phyloP scores from a whole-genome alignment of 345 rosid species.

The Brassica carinata region DNA sequence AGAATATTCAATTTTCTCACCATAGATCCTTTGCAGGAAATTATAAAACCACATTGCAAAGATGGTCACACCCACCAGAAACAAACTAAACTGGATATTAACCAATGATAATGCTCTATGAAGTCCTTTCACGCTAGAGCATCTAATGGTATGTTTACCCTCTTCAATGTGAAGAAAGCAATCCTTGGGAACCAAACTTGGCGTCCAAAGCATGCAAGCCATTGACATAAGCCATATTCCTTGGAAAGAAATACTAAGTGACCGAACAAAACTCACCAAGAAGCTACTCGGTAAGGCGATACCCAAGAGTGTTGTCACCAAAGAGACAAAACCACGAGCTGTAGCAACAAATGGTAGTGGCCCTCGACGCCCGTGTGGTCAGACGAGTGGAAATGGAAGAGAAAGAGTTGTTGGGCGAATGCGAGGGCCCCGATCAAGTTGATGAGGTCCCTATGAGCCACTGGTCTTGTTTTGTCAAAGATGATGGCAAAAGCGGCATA shows the following conservation, averaged over 20 bases:
- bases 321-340: conserved; percentile 55
- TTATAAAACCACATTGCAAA: conserved; percentile 49
- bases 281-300: conserved; percentile 62
- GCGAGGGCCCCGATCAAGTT: conserved; percentile 61
- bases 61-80: conserved; percentile 47
- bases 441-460: conserved; percentile 46
- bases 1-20: conserved; percentile 46
- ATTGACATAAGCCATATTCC: conserved; percentile 74
- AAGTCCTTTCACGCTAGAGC: conserved; percentile 51
- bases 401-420: conserved; percentile 67
- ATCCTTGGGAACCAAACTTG: conserved; percentile 58
- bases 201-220: conserved; percentile 84
- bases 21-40: conserved; percentile 44
- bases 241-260: conserved; percentile 64
- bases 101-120: conserved; percentile 81
- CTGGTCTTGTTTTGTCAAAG: conserved; percentile 50
- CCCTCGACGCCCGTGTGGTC: conserved; percentile 89
- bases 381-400: conserved; percentile 83
- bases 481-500: conserved; percentile 62
- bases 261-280: conserved; percentile 69
- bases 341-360: conserved; percentile 77
- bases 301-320: conserved; percentile 68
- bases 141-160: conserved; percentile 67
- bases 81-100: conserved; percentile 70
- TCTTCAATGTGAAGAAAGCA: conserved; percentile 68